A percentile compares a stretch with the other conserved stretches of the same genome.
Conservation (phyloP, 148 eudicot species). For the Spergularia marina region DNA sequence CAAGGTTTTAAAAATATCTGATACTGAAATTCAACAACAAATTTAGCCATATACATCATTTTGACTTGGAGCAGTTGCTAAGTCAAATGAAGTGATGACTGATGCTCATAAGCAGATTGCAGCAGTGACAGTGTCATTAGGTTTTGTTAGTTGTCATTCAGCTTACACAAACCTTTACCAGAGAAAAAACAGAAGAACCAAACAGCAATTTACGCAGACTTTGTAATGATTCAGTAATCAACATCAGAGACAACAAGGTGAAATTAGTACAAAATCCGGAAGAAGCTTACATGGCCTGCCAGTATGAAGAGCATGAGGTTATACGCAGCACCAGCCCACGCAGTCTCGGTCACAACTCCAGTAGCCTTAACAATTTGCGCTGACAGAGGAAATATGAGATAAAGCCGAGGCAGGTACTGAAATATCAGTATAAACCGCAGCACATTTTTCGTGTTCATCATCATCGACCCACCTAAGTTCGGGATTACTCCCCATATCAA, state of each 20-base stretch:
- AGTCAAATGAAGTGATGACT: too few species aligned
- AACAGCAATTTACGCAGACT: too few species aligned
- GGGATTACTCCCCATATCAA: slow-evolving; percentile 73
- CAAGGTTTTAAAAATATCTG: too few species aligned
- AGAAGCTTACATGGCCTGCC: slow-evolving; percentile 66
- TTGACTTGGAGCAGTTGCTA: too few species aligned
- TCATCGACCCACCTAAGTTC: slow-evolving; percentile 52
- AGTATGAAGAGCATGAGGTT: slow-evolving; percentile 66
- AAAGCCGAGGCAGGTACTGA: slow-evolving; percentile 59
- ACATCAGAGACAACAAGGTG: not conserved
- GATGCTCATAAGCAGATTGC: too few species aligned
- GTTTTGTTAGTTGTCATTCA: too few species aligned
- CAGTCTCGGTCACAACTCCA: slow-evolving; percentile 76
- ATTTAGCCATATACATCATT: too few species aligned
- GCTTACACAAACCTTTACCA: too few species aligned
- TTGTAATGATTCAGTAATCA: not conserved
- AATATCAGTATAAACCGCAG: slow-evolving; percentile 55
- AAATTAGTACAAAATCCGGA: not conserved
- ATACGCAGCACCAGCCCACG: slow-evolving; percentile 84
- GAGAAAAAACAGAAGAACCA: too few species aligned
- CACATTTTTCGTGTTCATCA: slow-evolving; percentile 61
- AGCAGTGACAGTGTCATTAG: too few species aligned
- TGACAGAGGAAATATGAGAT: slow-evolving; percentile 56
- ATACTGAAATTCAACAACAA: too few species aligned
- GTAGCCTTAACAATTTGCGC: slow-evolving; percentile 56